These are phyloP conservation scores for Geosmithia flava DNA, from an alignment of 2,329 filamentous ascomycete genomes.

Conservation along the genomic window DNA sequence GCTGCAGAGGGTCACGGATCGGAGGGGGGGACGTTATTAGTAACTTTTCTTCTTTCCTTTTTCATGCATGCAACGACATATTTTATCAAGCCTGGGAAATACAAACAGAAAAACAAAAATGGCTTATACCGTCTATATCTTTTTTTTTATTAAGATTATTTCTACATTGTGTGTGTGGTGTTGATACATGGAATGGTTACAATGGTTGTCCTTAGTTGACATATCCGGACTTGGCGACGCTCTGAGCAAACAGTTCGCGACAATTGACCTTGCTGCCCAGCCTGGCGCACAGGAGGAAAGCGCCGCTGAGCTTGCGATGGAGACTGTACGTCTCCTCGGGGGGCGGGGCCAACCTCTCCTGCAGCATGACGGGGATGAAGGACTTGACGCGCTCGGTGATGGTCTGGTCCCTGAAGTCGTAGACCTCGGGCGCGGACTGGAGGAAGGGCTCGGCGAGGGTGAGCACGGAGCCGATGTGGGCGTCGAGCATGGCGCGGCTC, in stretches of 20 bases:
- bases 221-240: slow-evolving; percentile 24
- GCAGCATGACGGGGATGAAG: slow-evolving; percentile 86
- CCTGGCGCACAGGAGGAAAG: slow-evolving; percentile 81
- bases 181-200: background rate
- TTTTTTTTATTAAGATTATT: background rate
- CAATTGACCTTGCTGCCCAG: slow-evolving; percentile 76
- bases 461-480: slow-evolving; percentile 77
- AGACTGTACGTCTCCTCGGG: slow-evolving; percentile 96
- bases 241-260: slow-evolving; percentile 63
- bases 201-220: slow-evolving; percentile 1
- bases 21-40: background rate
- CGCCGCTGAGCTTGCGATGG: slow-evolving; percentile 89
- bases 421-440: slow-evolving; percentile 61
- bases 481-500: slow-evolving; percentile 73
- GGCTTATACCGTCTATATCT: background rate
- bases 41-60: background rate
- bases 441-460: slow-evolving; percentile 90
- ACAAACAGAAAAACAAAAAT: too few species aligned
- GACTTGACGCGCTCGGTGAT: slow-evolving; percentile 87
- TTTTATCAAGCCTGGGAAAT: too few species aligned
- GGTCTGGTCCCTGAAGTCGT: slow-evolving; percentile 89
- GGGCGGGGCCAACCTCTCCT: slow-evolving; percentile 76
- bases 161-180: background rate
- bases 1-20: slow-evolving; percentile 14
- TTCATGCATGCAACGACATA: background rate